Evolutionary conservation across 1,284 basidiomycete species (phyloP).

Genomic region (Leccinum discolor): DNA sequence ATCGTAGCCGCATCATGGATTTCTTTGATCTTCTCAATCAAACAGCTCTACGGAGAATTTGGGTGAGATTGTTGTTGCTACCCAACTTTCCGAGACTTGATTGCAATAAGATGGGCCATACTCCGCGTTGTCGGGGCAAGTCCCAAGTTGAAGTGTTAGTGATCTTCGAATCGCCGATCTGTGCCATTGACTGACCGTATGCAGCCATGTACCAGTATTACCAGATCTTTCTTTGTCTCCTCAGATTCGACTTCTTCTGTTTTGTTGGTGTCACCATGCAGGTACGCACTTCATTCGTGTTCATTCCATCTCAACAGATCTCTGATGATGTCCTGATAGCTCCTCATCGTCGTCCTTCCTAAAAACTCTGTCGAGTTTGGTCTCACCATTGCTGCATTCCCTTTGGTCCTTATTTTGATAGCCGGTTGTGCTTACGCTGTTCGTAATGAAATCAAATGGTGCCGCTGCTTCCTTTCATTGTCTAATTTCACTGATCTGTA

Average conservation of each 20-base stretch:
- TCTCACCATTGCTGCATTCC: constrained; percentile 79
- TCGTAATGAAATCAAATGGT: constrained; percentile 80
- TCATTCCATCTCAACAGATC: not conserved
- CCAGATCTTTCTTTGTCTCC: constrained; percentile 80
- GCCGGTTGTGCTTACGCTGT: constrained; percentile 68
- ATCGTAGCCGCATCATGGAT: constrained; percentile 55
- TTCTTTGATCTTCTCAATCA: constrained; percentile 53
- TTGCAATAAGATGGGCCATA: constrained; percentile 68
- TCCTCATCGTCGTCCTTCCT: constrained; percentile 73
- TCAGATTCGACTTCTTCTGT: constrained; percentile 88
- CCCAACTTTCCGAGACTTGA: constrained; percentile 4
- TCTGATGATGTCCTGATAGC: constrained; percentile 36
- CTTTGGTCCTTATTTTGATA: constrained; percentile 74
- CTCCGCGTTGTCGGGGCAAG: constrained; percentile 85
- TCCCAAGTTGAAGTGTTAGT: constrained; percentile 75
- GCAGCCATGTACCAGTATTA: constrained; percentile 84
- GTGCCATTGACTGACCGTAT: constrained; percentile 9
- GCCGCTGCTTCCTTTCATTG: constrained; percentile 16
- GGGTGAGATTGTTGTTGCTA: constrained; percentile 44
- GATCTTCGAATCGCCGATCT: not conserved
- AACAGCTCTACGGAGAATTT: constrained; percentile 58
- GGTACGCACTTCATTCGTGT: constrained; percentile 37
- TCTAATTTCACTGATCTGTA: constrained; percentile 4
- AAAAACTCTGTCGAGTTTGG: constrained; percentile 72
- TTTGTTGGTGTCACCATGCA: constrained; percentile 87